Percentiles rank a stretch among this genome's conserved stretches.
These are phyloP conservation scores for Vitrella brassicaformis DNA, from an alignment of 73 alveolate genomes.

Conservation along the genomic window DNA sequence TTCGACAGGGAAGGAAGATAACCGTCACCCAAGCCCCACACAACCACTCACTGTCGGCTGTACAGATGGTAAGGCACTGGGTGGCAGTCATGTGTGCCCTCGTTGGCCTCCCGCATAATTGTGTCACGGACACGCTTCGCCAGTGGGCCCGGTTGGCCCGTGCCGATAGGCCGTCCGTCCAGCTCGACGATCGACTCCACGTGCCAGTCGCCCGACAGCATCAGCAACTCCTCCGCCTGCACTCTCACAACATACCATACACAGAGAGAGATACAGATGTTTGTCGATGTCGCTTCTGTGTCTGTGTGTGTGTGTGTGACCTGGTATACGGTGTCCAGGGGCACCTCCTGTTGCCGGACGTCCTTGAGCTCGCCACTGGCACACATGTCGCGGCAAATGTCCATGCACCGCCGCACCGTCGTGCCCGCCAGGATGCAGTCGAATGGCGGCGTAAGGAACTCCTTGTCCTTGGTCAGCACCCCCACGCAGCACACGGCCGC, in stretches of 20 bases:
- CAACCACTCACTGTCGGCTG: too few species aligned
- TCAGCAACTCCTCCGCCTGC: conserved; percentile 9
- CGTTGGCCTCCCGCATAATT: too few species aligned
- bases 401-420: conserved; percentile 13
- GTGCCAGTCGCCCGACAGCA: conserved; percentile 15
- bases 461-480: conserved; percentile 14
- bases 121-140: too few species aligned
- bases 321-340: neutral
- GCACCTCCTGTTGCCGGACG: conserved; percentile 12
- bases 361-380: conserved; percentile 3
- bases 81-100: too few species aligned
- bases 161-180: conserved; percentile 10
- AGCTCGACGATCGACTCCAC: conserved; percentile 7
- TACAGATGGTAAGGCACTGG: too few species aligned
- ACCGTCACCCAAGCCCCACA: too few species aligned
- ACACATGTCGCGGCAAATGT: neutral
- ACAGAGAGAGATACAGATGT: neutral
- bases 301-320: too few species aligned
- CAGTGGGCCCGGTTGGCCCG: conserved; percentile 10
- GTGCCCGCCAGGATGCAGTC: conserved; percentile 30
- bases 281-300: too few species aligned
- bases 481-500: conserved; percentile 20
- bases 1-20: too few species aligned
- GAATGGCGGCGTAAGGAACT: conserved; percentile 25
- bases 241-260: neutral